These are phyloP conservation scores for Cladobotryum mycophilum DNA, from an alignment of 2,329 filamentous ascomycete species.

Conservation along the genomic window DNA sequence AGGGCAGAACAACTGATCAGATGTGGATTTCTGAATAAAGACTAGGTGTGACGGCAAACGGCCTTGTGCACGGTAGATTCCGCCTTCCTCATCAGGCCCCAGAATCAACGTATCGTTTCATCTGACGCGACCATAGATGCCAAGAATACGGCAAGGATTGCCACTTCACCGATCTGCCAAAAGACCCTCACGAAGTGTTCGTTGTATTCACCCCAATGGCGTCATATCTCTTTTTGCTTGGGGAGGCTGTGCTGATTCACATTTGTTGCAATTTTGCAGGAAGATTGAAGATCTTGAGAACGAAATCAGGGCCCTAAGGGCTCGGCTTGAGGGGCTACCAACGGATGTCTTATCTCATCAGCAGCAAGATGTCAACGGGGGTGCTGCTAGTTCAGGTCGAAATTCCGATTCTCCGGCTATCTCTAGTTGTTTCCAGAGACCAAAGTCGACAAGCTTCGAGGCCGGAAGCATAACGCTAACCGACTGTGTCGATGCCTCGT, in stretches of 20 bases:
- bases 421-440: not conserved
- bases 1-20: not conserved
- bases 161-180: conserved; percentile 18
- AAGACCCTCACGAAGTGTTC: conserved; percentile 17
- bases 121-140: conserved; percentile 14
- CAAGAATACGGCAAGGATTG: conserved; percentile 17
- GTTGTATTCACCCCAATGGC: not conserved
- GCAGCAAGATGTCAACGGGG: no score
- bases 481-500: conserved; percentile 18
- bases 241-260: no score
- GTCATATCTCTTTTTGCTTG: no score
- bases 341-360: not conserved
- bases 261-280: conserved; percentile 2
- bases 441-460: conserved; percentile 15
- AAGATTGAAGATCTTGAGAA: conserved; percentile 17
- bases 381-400: no score
- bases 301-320: conserved; percentile 11
- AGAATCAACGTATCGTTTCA: not conserved
- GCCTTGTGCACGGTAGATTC: conserved; percentile 20
- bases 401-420: not conserved
- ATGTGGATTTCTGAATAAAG: conserved; percentile 4
- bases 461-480: conserved; percentile 8
- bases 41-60: conserved; percentile 20
- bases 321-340: conserved; percentile 3
- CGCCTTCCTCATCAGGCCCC: not conserved